Conservation (phyloP, 2,329 filamentous ascomycete genomes). For the Arthroderma uncinatum region DNA sequence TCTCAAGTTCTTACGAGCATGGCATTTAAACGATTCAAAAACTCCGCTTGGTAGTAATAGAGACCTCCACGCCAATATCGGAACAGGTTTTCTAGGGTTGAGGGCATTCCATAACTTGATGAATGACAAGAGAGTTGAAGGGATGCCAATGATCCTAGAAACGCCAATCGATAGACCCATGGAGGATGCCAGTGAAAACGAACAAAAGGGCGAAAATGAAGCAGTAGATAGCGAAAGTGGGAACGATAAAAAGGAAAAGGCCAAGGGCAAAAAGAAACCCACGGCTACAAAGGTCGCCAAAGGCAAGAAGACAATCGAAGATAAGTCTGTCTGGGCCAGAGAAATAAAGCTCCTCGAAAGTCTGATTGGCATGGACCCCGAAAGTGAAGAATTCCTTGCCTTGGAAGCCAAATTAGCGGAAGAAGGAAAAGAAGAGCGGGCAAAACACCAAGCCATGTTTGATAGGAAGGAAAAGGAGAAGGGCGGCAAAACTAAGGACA, state of each 20-base stretch:
- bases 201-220: too few relatives aligned
- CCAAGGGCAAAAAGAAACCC: slow-evolving; percentile 9
- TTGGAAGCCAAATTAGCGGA: slow-evolving; percentile 56
- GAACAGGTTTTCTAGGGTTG: slow-evolving; percentile 83
- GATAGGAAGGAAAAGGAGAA: slow-evolving; percentile 55
- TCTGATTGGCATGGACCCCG: slow-evolving; percentile 70
- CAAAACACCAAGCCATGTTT: slow-evolving; percentile 65
- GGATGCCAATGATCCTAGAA: slow-evolving; percentile 83
- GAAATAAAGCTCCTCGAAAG: slow-evolving; percentile 93
- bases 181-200: slow-evolving; percentile 16
- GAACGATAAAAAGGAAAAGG: slow-evolving; percentile 13
- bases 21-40: slow-evolving; percentile 95
- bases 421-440: slow-evolving; percentile 58
- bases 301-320: slow-evolving; percentile 45
- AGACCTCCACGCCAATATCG: slow-evolving; percentile 92
- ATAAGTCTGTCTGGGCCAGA: slow-evolving; percentile 74
- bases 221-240: slow-evolving; percentile 6
- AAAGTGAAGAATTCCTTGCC: slow-evolving; percentile 58
- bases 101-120: slow-evolving; percentile 83
- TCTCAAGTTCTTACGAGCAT: slow-evolving; percentile 63
- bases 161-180: slow-evolving; percentile 76
- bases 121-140: slow-evolving; percentile 65
- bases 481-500: slow-evolving; percentile 37
- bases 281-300: slow-evolving; percentile 16
- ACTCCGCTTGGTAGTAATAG: slow-evolving; percentile 70